phyloP scores from a whole-genome alignment of 495 filamentous ascomycete genomes.

The Penicillium turbatum region DNA sequence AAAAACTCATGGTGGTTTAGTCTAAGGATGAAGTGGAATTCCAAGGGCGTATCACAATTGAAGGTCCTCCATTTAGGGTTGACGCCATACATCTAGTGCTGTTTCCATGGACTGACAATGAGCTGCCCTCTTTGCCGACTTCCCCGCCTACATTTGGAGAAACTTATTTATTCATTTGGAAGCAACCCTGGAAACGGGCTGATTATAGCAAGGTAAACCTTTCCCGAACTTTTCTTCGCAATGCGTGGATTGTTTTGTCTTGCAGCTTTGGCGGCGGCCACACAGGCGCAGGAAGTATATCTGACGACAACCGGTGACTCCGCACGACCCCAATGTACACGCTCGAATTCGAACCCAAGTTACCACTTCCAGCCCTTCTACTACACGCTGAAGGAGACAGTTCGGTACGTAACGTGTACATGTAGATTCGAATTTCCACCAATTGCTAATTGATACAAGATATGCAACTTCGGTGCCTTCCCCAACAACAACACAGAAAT shows the following conservation, averaged over 20 bases:
- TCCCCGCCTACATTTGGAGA: neutral
- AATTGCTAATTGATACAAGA: constrained; percentile 11
- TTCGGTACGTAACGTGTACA: constrained; percentile 12
- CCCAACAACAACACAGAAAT: constrained; percentile 22
- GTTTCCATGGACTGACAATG: neutral
- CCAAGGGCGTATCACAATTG: neutral
- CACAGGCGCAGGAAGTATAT: constrained; percentile 23
- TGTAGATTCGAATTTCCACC: neutral
- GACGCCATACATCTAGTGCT: neutral
- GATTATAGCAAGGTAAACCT: neutral
- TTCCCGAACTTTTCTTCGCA: neutral
- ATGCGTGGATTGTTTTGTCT: constrained; percentile 1
- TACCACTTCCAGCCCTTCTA: constrained; percentile 26
- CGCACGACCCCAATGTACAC: constrained; percentile 24
- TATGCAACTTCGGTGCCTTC: constrained; percentile 27
- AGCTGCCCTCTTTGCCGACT: neutral
- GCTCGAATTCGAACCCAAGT: constrained; percentile 9
- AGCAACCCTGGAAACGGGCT: neutral
- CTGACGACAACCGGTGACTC: constrained; percentile 19
- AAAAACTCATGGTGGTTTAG: neutral
- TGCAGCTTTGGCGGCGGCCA: constrained; percentile 5
- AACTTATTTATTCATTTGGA: neutral
- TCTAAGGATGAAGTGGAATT: neutral
- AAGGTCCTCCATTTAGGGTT: neutral
- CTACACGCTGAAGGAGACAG: constrained; percentile 23